Evolutionary conservation across 129 eudicot species (phyloP).

Genomic region (Artemisia argyi): DNA sequence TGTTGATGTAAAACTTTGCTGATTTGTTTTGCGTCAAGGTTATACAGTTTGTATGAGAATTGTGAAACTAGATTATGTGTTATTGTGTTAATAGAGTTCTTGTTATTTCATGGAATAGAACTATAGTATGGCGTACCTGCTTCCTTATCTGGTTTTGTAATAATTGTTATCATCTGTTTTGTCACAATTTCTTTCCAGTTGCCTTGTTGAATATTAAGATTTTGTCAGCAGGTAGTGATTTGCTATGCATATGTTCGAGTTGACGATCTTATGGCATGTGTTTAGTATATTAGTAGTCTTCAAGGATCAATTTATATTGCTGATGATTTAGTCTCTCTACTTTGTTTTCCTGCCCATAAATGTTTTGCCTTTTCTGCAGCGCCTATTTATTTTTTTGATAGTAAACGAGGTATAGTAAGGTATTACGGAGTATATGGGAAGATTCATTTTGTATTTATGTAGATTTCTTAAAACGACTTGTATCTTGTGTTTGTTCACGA

Average conservation of each 20-base stretch:
- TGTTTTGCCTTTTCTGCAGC: neutral
- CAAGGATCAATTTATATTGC: neutral
- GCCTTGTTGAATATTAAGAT: too few relatives aligned
- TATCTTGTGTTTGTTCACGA: neutral
- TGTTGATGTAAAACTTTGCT: neutral
- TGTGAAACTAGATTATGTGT: neutral
- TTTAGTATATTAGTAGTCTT: neutral
- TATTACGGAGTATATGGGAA: too few relatives aligned
- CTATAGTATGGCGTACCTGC: too few relatives aligned
- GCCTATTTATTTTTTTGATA: neutral
- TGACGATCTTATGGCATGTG: neutral
- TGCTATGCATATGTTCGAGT: neutral
- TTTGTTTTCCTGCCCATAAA: neutral
- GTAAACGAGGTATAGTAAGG: neutral
- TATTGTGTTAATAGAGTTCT: too few relatives aligned
- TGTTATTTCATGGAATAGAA: too few relatives aligned
- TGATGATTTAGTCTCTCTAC: neutral
- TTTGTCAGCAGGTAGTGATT: too few relatives aligned
- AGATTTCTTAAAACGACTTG: too few relatives aligned
- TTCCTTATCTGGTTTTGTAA: too few relatives aligned
- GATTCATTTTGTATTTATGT: too few relatives aligned
- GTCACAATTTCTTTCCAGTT: too few relatives aligned
- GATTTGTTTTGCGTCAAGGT: neutral
- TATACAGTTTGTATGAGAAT: neutral
- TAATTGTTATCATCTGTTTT: too few relatives aligned